phyloP scores from a whole-genome alignment of 2,329 filamentous ascomycete species.

The Aureobasidium mangrovei region DNA sequence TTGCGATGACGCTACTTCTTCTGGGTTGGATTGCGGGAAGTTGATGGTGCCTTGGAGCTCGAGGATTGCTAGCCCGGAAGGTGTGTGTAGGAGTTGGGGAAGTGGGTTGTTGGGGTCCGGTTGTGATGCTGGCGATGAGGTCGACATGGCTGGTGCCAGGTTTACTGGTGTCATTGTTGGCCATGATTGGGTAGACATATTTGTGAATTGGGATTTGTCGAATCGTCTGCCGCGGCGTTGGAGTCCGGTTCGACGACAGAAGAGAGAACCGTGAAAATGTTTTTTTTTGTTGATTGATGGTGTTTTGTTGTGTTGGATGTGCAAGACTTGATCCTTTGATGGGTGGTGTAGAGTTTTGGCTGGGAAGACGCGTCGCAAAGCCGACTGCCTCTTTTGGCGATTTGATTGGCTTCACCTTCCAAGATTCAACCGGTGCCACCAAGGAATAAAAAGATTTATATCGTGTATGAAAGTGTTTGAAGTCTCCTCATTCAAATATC shows the following conservation, averaged over 20 bases:
- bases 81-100: slow-evolving; percentile 77
- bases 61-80: slow-evolving; percentile 77
- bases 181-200: neutral
- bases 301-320: neutral
- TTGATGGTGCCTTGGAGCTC: slow-evolving; percentile 92
- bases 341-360: neutral
- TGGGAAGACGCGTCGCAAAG: slow-evolving; percentile 8
- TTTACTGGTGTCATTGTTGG: slow-evolving; percentile 4
- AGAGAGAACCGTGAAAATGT: too few species aligned
- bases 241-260: too few species aligned
- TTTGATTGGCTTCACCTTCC: neutral
- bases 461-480: too few species aligned
- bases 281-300: too few species aligned
- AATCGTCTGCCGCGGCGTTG: too few species aligned
- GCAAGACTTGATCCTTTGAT: neutral
- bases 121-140: neutral
- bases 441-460: too few species aligned
- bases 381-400: neutral
- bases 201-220: neutral
- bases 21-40: slow-evolving; percentile 43
- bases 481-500: neutral
- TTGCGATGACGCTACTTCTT: slow-evolving; percentile 16
- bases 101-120: slow-evolving; percentile 49
- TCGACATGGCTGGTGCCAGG: neutral
- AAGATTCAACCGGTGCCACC: too few species aligned